Evolutionary conservation across 148 eudicot species (phyloP).

Genomic region (Amaranthus hypochondriacus): DNA sequence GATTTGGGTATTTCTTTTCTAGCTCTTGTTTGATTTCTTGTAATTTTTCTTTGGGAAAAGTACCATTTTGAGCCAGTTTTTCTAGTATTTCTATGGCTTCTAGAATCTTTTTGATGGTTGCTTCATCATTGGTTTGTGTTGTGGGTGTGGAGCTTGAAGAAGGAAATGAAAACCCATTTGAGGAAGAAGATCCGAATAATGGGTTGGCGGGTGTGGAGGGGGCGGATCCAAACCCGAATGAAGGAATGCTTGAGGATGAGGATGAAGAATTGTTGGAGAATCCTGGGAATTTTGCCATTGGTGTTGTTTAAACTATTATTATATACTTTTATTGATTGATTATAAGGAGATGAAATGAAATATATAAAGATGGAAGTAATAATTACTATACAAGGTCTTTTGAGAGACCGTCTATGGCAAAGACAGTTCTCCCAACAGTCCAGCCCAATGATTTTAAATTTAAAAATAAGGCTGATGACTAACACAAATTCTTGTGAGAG

Average conservation of each 20-base stretch:
- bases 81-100: constrained; percentile 1
- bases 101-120: not conserved
- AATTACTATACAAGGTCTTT: too few relatives aligned
- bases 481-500: too few relatives aligned
- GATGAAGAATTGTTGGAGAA: not conserved
- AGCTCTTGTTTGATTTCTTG: not conserved
- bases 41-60: not conserved
- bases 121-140: not conserved
- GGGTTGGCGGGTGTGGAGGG: not conserved
- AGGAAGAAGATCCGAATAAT: not conserved
- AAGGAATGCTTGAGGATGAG: not conserved
- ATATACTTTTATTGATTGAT: too few relatives aligned
- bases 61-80: not conserved
- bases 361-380: too few relatives aligned
- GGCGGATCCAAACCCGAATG: not conserved
- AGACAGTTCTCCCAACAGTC: too few relatives aligned
- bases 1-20: not conserved
- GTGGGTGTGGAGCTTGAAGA: too few relatives aligned
- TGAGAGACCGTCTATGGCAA: too few relatives aligned
- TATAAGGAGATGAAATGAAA: too few relatives aligned
- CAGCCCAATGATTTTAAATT: too few relatives aligned
- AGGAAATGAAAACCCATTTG: too few relatives aligned
- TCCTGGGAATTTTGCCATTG: not conserved
- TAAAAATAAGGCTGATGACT: too few relatives aligned
- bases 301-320: not conserved